Evolutionary conservation across 2,329 filamentous ascomycete species (phyloP).

Genomic region (Curvularia eragrostidis): DNA sequence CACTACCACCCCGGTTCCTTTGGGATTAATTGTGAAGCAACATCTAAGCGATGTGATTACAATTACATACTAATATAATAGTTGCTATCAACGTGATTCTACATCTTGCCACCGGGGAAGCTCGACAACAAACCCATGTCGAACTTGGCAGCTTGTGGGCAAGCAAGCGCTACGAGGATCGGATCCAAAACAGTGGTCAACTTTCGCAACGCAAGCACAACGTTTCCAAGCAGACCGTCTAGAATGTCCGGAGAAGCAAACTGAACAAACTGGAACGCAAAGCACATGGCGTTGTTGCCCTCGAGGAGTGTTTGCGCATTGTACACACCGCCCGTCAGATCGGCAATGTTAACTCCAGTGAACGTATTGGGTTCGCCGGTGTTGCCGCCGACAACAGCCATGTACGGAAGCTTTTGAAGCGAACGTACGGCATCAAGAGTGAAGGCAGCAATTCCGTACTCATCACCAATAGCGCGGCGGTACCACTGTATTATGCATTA

Average conservation of each 20-base stretch:
- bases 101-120: conserved; percentile 26
- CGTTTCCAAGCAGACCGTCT: conserved; percentile 23
- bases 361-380: conserved; percentile 28
- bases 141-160: conserved; percentile 23
- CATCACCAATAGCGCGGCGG: conserved; percentile 22
- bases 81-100: neutral
- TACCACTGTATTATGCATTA: conserved; percentile 16
- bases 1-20: neutral
- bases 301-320: conserved; percentile 21
- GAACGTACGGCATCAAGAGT: conserved; percentile 5
- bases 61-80: neutral
- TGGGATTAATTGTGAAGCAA: neutral
- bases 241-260: conserved; percentile 20
- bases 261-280: conserved; percentile 22
- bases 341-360: conserved; percentile 26
- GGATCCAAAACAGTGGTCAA: conserved; percentile 23
- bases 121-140: conserved; percentile 21
- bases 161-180: conserved; percentile 17
- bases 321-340: conserved; percentile 29
- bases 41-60: neutral
- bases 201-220: conserved; percentile 25
- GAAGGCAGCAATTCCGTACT: conserved; percentile 10
- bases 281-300: conserved; percentile 31
- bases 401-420: conserved; percentile 16
- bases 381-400: conserved; percentile 27